Base-by-base conservation (phyloP, 2,329 filamentous ascomycete genomes). In the Sarocladium brachiariae region DNA sequence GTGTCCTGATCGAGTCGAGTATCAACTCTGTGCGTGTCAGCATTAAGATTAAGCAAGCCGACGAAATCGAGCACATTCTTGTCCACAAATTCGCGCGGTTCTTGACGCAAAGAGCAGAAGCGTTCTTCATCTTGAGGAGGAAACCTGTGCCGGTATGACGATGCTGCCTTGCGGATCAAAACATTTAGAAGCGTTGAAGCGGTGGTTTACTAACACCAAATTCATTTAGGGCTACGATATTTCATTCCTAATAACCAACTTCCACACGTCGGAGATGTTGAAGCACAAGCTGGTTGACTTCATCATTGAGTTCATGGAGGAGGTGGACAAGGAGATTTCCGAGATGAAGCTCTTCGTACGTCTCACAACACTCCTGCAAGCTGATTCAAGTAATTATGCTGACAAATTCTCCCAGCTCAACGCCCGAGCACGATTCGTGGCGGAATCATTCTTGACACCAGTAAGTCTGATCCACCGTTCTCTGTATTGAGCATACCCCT, bases 271-370 rank as follows among this genome's bases (percentile, higher is more conserved):
- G 70, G 88, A 95, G 67, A 96, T 99, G 90, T 70, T 97, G 66
- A 97, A 97, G 77, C 92, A 99, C 68, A 97, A 99, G 76, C 78
- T 99, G 59, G 95, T 99, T 30, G 93, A 99, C 68, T 99, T 99
- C 64, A 95, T 99, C 59, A 96, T 99, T 58, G 86, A 97, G 64
- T 99, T 99, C 64, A 97, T 99, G 92, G 92, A 99, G 70, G 93
- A 99, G 68, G 95, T 99, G 4, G 95, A 99, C 70, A 99, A 99
- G 77, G 93, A 99, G 70, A 99, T 99, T 54, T 97, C 93, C 2
- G 95, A 99, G 73, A 97, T 99, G 93, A 99, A 99, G 80, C 86
- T 99, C 62, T 99, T 99, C 70, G 92, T 96, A 80, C 59, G 89
- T 76, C 27, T 43, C 38, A 18, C 2, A 35, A 2, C 14, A 24